These are phyloP conservation scores for Botrytis elliptica DNA, from an alignment of 2,329 filamentous ascomycete species.

Conservation along the genomic window DNA sequence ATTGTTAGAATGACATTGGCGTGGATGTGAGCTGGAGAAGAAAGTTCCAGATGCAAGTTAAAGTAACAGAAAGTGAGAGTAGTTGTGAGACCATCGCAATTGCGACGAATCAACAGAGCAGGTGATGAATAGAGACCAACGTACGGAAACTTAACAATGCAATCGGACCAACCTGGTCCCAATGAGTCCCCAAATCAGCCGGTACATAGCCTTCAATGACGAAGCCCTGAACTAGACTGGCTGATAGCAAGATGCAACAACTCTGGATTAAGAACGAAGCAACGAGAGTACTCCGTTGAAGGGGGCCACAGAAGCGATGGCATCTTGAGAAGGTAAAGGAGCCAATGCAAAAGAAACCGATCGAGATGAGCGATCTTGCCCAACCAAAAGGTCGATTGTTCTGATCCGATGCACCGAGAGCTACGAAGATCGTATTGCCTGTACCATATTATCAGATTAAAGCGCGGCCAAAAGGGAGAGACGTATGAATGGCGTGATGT, in stretches of 20 bases:
- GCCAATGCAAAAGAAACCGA: constrained; percentile 68
- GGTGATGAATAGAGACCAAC: neutral
- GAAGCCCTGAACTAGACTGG: constrained; percentile 41
- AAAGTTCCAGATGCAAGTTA: neutral
- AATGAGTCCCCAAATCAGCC: constrained; percentile 36
- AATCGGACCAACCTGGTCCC: constrained; percentile 64
- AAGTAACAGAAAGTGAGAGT: neutral
- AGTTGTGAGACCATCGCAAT: neutral
- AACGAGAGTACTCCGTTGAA: constrained; percentile 63
- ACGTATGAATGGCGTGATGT: neutral
- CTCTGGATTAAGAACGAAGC: constrained; percentile 56
- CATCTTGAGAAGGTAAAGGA: constrained; percentile 69
- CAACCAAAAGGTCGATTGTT: constrained; percentile 53
- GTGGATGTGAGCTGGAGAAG: neutral
- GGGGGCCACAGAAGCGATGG: constrained; percentile 54
- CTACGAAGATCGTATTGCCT: constrained; percentile 78
- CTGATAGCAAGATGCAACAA: constrained; percentile 50
- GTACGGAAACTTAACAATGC: constrained; percentile 61
- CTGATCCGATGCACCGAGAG: constrained; percentile 65
- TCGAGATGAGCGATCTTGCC: constrained; percentile 69
- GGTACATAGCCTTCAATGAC: constrained; percentile 16
- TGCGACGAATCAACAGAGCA: neutral
- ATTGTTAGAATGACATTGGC: constrained; percentile 3
- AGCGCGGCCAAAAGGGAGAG: neutral
- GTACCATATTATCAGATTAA: neutral